phyloP scores from a whole-genome alignment of 148 eudicot species.

The Euryodendron excelsum region DNA sequence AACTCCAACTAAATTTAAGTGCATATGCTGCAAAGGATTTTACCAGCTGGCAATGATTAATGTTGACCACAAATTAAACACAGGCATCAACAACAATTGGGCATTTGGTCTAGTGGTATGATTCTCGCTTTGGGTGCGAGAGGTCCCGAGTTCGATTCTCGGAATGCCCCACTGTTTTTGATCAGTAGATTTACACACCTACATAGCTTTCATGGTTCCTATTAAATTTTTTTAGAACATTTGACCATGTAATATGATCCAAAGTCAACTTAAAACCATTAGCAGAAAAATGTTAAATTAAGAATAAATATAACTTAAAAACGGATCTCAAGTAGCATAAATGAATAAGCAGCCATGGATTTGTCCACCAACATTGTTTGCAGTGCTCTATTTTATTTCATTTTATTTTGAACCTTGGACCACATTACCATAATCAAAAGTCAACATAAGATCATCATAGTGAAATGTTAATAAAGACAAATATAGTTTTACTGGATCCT shows the following conservation, averaged over 20 bases:
- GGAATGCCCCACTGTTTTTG: slow-evolving; percentile 22
- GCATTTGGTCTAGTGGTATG: slow-evolving; percentile 78
- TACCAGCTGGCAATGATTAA: too few species aligned
- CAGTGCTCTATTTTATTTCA: not conserved
- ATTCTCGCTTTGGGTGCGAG: slow-evolving; percentile 80
- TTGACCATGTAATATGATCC: too few species aligned
- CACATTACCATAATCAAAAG: not conserved
- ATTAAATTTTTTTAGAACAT: too few species aligned
- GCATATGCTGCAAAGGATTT: too few species aligned
- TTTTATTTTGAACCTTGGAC: not conserved
- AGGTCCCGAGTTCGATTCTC: slow-evolving; percentile 80
- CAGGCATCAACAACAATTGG: slow-evolving; percentile 11
- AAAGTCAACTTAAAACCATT: too few species aligned
- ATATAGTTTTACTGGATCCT: not conserved
- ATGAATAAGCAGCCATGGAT: not conserved
- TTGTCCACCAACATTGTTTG: not conserved
- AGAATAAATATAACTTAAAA: too few species aligned
- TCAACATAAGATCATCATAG: not conserved
- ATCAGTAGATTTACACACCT: too few species aligned
- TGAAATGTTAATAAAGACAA: not conserved
- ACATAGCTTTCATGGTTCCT: too few species aligned
- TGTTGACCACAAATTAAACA: not conserved
- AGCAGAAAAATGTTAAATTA: not conserved
- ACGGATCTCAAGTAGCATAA: not conserved
- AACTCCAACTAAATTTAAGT: too few species aligned